Percentiles rank a stretch among this genome's conserved stretches.
These are phyloP conservation scores for Aspergillus baeticus DNA, from an alignment of 495 filamentous ascomycete species.

Conservation along the genomic window DNA sequence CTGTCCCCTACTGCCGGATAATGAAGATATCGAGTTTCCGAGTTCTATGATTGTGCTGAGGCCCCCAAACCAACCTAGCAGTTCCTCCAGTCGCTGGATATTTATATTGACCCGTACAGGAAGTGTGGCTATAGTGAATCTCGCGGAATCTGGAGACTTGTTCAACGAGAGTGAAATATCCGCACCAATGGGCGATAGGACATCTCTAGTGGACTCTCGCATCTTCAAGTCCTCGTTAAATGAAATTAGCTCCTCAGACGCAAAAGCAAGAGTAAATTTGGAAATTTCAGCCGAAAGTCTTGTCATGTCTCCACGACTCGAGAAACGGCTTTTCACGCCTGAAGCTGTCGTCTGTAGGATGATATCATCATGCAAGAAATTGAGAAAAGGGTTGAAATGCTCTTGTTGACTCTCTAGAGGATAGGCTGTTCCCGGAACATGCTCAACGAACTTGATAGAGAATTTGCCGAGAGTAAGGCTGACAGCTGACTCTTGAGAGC, in stretches of 20 bases:
- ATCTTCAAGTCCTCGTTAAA: conserved; percentile 67
- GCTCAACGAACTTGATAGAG: conserved; percentile 65
- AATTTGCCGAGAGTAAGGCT: conserved; percentile 53
- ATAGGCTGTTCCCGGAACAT: conserved; percentile 46
- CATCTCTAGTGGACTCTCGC: conserved; percentile 67
- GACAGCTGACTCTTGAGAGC: conserved; percentile 36
- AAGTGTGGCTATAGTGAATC: conserved; percentile 73
- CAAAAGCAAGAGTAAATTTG: conserved; percentile 72
- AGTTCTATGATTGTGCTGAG: conserved; percentile 89
- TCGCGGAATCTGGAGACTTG: conserved; percentile 50
- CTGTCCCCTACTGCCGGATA: conserved; percentile 51
- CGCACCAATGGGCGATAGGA: conserved; percentile 53
- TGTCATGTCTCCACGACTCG: conserved; percentile 17
- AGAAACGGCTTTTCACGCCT: conserved; percentile 29
- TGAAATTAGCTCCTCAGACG: conserved; percentile 69
- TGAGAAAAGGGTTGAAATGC: conserved; percentile 20
- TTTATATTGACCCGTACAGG: conserved; percentile 77
- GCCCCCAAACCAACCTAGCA: conserved; percentile 84
- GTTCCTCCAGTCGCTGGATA: conserved; percentile 79
- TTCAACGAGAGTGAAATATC: conserved; percentile 65
- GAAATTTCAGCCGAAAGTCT: conserved; percentile 45
- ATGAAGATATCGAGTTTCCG: conserved; percentile 78
- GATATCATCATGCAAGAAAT: conserved; percentile 33
- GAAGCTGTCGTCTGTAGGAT: conserved; percentile 31
- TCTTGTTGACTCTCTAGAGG: conserved; percentile 14